phyloP scores from a whole-genome alignment of 768 basidiomycete species.

The Suillus fuscotomentosus region DNA sequence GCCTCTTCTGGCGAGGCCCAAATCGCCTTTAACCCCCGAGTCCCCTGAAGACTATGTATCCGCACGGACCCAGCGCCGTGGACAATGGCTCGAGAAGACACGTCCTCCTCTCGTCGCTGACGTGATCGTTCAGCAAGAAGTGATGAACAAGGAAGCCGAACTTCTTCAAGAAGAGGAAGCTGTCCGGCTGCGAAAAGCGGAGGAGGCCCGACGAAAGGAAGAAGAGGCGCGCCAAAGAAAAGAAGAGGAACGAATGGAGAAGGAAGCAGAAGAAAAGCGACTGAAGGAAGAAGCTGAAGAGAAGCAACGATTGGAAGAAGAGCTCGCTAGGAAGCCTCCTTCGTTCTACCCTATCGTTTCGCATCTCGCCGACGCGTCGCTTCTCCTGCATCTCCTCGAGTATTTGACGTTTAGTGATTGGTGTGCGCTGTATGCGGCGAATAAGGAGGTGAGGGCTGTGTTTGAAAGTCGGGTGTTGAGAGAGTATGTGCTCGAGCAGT shows the following conservation, averaged over 20 bases:
- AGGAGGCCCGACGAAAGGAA: background rate
- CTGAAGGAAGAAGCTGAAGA: constrained; percentile 3
- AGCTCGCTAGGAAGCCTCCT: constrained; percentile 21
- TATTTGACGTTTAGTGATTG: constrained; percentile 75
- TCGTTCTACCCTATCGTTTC: constrained; percentile 49
- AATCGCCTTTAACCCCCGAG: constrained; percentile 13
- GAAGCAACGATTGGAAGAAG: constrained; percentile 7
- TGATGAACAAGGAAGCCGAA: constrained; percentile 15
- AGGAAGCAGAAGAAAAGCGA: constrained; percentile 8
- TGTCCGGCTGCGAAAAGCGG: background rate
- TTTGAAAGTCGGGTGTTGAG: constrained; percentile 49
- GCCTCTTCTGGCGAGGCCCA: background rate
- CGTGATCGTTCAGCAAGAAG: constrained; percentile 23
- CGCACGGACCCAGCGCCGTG: constrained; percentile 41
- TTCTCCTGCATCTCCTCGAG: constrained; percentile 54
- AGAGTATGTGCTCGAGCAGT: constrained; percentile 69
- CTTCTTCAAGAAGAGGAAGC: constrained; percentile 20
- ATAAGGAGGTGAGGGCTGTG: constrained; percentile 52
- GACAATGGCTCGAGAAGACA: constrained; percentile 38
- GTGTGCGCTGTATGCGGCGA: constrained; percentile 56
- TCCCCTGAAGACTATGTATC: constrained; percentile 39
- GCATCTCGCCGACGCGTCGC: constrained; percentile 51
- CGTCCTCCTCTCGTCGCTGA: constrained; percentile 36
- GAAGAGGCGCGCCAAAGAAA: background rate
- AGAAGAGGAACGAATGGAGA: constrained; percentile 9